These are phyloP conservation scores for Taphrina flavorubra DNA, from an alignment of 1,139 yeast species.

Conservation along the genomic window DNA sequence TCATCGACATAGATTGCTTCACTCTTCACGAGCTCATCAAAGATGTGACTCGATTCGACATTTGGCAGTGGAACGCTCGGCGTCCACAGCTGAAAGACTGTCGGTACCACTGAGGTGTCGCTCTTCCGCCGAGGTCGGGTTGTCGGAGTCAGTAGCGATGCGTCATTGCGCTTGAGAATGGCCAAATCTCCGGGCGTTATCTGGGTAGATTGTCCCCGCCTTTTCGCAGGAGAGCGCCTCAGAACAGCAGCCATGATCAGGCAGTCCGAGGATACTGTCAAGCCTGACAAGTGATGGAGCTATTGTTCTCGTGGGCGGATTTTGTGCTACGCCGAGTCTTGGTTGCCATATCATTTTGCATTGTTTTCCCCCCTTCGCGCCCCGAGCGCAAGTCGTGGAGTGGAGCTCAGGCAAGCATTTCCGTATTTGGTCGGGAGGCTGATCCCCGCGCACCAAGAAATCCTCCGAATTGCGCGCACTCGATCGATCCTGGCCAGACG, in stretches of 20 bases:
- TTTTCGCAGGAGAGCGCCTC: slow-evolving; percentile 23
- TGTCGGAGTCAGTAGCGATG: not conserved
- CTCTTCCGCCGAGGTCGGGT: slow-evolving; percentile 23
- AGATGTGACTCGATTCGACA: slow-evolving; percentile 23
- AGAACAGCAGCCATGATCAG: slow-evolving; percentile 21
- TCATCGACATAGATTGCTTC: slow-evolving; percentile 15
- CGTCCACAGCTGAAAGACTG: slow-evolving; percentile 11
- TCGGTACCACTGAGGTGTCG: slow-evolving; percentile 14
- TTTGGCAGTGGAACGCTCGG: slow-evolving; percentile 10
- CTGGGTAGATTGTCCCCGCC: slow-evolving; percentile 28
- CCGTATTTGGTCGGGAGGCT: too few relatives aligned
- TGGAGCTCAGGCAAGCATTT: too few relatives aligned
- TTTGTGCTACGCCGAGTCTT: not conserved
- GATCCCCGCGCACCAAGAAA: too few relatives aligned
- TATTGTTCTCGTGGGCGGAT: too few relatives aligned
- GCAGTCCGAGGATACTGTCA: not conserved
- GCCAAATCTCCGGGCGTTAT: slow-evolving; percentile 16
- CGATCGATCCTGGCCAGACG: too few relatives aligned
- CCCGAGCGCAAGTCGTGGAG: too few relatives aligned
- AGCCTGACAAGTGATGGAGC: not conserved
- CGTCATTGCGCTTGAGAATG: not conserved
- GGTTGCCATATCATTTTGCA: slow-evolving; percentile 15
- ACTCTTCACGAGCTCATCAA: slow-evolving; percentile 20
- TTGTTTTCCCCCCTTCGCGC: not conserved
- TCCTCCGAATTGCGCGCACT: too few relatives aligned